Percentiles rank a stretch among this genome's conserved stretches.
Evolutionary conservation across 768 basidiomycete genomes (phyloP).

Genomic region (Leucocoprinus birnbaumii): DNA sequence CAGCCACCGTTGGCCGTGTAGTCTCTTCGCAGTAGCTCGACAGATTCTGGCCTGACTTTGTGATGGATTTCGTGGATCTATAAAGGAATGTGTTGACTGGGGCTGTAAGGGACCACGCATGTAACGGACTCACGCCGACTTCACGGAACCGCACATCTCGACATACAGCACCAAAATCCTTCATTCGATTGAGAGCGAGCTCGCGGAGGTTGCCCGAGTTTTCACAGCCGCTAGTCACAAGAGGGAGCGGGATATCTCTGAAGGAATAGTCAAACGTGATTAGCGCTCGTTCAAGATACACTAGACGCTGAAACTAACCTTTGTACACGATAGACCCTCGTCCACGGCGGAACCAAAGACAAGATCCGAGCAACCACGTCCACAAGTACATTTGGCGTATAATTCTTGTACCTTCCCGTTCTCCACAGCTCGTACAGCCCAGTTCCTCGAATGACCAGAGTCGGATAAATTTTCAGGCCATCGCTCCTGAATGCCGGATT

Average conservation of each 20-base stretch:
- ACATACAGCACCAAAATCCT: conserved; percentile 97
- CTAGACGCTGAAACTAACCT: conserved; percentile 43
- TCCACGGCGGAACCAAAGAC: conserved; percentile 98
- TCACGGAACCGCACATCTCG: conserved; percentile 97
- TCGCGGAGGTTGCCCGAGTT: conserved; percentile 97
- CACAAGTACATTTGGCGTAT: conserved; percentile 97
- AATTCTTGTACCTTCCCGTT: conserved; percentile 98
- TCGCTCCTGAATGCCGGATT: conserved; percentile 97
- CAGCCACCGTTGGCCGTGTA: conserved; percentile 98
- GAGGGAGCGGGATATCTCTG: conserved; percentile 95
- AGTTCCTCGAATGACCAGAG: conserved; percentile 95
- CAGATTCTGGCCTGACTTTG: conserved; percentile 92
- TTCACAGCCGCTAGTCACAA: conserved; percentile 96
- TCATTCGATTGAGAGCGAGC: conserved; percentile 95
- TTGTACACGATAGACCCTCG: conserved; percentile 96
- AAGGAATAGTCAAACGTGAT: conserved; percentile 2
- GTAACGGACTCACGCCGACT: conserved; percentile 67
- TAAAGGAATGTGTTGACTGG: conserved; percentile 5
- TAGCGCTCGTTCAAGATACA: neutral
- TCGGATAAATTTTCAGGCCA: conserved; percentile 98
- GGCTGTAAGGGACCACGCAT: neutral
- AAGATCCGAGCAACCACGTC: conserved; percentile 96
- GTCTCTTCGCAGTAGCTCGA: conserved; percentile 93
- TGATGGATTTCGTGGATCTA: conserved; percentile 99
- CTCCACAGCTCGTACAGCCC: conserved; percentile 95